Percentiles rank a stretch among this genome's conserved stretches.
Conservation (phyloP, 2,329 filamentous ascomycete genomes). For the Phialophora macrospora region DNA sequence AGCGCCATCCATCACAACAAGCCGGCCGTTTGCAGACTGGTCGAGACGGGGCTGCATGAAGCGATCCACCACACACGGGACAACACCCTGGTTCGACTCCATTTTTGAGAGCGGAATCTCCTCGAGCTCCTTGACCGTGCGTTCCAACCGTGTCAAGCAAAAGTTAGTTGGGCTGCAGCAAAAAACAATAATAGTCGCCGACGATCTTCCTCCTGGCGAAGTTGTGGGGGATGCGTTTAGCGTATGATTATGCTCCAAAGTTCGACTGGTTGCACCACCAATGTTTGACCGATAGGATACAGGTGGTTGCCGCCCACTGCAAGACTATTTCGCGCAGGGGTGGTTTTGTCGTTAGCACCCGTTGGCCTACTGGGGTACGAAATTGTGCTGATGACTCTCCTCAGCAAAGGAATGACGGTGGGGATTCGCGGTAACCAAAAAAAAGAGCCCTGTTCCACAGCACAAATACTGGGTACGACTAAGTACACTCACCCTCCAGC, state of each 20-base stretch:
- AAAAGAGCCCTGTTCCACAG: no score
- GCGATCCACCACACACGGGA: constrained; percentile 23
- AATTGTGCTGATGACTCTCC: no score
- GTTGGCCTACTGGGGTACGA: no score
- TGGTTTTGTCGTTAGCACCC: no score
- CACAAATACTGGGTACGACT: no score
- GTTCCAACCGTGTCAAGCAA: not conserved
- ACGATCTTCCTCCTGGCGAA: not conserved
- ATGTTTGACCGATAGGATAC: not conserved
- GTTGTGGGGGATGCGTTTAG: not conserved
- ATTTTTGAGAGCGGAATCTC: not conserved
- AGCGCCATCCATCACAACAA: constrained; percentile 17
- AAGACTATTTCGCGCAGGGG: no score
- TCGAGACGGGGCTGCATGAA: not conserved
- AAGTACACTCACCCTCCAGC: not conserved
- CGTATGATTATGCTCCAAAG: not conserved
- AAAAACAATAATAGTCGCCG: constrained; percentile 1
- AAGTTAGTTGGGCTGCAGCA: not conserved
- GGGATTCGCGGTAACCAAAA: no score
- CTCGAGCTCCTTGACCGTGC: constrained; percentile 18
- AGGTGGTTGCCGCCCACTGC: not conserved
- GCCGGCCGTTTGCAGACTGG: not conserved
- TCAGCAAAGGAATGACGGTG: no score
- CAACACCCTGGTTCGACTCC: constrained; percentile 10
- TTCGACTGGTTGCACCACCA: not conserved